A percentile compares a stretch with the other conserved stretches of the same genome.
Conservation (phyloP, 2,329 filamentous ascomycete species). For the Cryphonectria naterciae region DNA sequence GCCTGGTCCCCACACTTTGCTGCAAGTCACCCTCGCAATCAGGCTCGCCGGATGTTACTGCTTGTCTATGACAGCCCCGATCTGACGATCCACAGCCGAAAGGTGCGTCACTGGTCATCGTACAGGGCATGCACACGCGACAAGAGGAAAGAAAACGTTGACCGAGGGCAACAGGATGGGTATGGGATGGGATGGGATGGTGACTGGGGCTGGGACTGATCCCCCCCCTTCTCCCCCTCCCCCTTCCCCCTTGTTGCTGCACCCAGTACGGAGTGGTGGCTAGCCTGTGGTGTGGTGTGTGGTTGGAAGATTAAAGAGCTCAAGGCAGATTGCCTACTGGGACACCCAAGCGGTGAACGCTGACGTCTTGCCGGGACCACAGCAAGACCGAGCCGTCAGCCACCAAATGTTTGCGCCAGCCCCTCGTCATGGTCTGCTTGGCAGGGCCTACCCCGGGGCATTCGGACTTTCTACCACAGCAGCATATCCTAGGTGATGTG, state of each 20-base stretch:
- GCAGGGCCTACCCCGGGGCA: slow-evolving; percentile 1
- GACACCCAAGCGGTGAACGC: slow-evolving; percentile 5
- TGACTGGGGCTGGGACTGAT: not conserved
- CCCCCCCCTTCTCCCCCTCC: not conserved
- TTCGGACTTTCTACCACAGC: slow-evolving; percentile 2
- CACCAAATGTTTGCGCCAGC: not conserved
- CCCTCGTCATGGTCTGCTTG: slow-evolving; percentile 6
- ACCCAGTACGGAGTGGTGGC: not conserved
- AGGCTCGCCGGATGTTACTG: slow-evolving; percentile 19
- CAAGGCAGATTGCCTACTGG: not conserved
- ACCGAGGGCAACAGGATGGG: not conserved
- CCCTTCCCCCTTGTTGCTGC: not conserved
- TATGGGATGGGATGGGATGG: not conserved
- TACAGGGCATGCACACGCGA: not conserved
- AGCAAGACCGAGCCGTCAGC: not conserved
- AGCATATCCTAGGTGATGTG: slow-evolving; percentile 3
- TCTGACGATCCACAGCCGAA: slow-evolving; percentile 17
- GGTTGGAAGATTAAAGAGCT: slow-evolving; percentile 3
- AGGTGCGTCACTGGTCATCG: not conserved
- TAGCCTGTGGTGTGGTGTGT: not conserved
- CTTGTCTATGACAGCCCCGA: slow-evolving; percentile 23
- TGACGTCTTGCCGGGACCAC: slow-evolving; percentile 1
- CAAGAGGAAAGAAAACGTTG: not conserved
- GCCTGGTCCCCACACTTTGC: slow-evolving; percentile 2
- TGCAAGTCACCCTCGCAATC: slow-evolving; percentile 18